phyloP scores from a whole-genome alignment of 345 rosid species.

The Populus tremula region DNA sequence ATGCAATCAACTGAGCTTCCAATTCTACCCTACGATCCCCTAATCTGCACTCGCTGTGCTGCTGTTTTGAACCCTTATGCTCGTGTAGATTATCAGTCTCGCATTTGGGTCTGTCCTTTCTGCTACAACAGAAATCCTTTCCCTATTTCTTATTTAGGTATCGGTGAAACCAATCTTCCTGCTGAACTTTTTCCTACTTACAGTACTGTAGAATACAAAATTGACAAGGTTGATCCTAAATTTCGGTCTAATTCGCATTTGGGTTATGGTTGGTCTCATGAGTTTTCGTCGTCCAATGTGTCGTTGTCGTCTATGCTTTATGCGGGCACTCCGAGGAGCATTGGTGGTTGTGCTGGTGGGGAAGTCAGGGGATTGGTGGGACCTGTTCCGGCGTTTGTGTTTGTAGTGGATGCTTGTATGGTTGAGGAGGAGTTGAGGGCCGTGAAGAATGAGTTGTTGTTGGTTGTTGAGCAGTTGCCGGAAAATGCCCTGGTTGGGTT shows the following conservation, averaged over 20 bases:
- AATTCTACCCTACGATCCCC: slow-evolving; percentile 75
- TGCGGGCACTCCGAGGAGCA: slow-evolving; percentile 27
- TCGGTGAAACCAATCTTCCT: slow-evolving; percentile 78
- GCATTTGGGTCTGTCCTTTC: slow-evolving; percentile 87
- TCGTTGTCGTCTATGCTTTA: slow-evolving; percentile 48
- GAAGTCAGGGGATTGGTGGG: slow-evolving; percentile 28
- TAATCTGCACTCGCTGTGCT: slow-evolving; percentile 61
- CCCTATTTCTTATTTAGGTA: slow-evolving; percentile 71
- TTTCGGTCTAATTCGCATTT: slow-evolving; percentile 10
- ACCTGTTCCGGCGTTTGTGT: slow-evolving; percentile 80
- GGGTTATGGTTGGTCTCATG: slow-evolving; percentile 15
- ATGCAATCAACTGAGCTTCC: slow-evolving; percentile 84
- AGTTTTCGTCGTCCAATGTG: slow-evolving; percentile 44
- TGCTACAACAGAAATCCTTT: slow-evolving; percentile 60
- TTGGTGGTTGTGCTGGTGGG: slow-evolving; percentile 25
- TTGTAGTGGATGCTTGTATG: slow-evolving; percentile 72
- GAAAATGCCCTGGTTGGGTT: slow-evolving; percentile 68
- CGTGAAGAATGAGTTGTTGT: slow-evolving; percentile 65
- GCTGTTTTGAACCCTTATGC: slow-evolving; percentile 85
- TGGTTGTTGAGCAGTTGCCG: slow-evolving; percentile 77
- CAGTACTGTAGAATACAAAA: slow-evolving; percentile 68
- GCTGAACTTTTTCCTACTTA: slow-evolving; percentile 98
- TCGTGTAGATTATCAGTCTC: slow-evolving; percentile 82
- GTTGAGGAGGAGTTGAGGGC: slow-evolving; percentile 67
- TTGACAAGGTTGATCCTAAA: slow-evolving; percentile 16